Evolutionary conservation across 495 filamentous ascomycete genomes (phyloP).

Genomic region (Penicillium turbatum): DNA sequence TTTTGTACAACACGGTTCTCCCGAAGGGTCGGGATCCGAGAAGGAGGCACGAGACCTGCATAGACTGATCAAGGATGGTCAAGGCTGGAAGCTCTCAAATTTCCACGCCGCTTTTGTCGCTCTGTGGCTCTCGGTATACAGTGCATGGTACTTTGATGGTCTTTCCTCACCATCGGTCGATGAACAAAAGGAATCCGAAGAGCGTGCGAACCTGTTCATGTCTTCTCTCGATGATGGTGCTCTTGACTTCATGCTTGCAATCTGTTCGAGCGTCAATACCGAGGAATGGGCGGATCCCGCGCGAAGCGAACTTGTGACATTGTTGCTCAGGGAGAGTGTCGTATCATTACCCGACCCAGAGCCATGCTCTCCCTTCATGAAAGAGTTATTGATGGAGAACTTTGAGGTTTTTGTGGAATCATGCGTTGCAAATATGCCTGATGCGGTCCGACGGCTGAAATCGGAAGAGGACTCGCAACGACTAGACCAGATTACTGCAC

Average conservation of each 20-base stretch:
- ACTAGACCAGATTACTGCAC: constrained; percentile 56
- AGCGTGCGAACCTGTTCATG: constrained; percentile 65
- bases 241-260: constrained; percentile 82
- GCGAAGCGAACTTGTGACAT: constrained; percentile 65
- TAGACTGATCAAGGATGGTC: constrained; percentile 58
- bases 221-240: constrained; percentile 83
- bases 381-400: constrained; percentile 66
- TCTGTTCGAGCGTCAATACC: constrained; percentile 70
- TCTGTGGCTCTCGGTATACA: constrained; percentile 91
- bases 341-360: constrained; percentile 58
- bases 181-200: constrained; percentile 60
- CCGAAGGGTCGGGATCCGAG: constrained; percentile 56
- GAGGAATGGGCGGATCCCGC: constrained; percentile 80
- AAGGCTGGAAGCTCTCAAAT: constrained; percentile 62
- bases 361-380: constrained; percentile 60
- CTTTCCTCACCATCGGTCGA: constrained; percentile 46
- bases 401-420: constrained; percentile 83
- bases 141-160: constrained; percentile 77
- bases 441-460: constrained; percentile 80
- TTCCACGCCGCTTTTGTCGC: constrained; percentile 71
- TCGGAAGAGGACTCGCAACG: constrained; percentile 85
- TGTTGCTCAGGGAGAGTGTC: constrained; percentile 72
- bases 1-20: constrained; percentile 68
- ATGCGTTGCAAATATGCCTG: constrained; percentile 91
- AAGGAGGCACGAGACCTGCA: constrained; percentile 66